Evolutionary conservation across 257 asterid genomes (phyloP), one percentile per base, ranked within the genome.

Genomic region (Linderniella brevidens): DNA sequence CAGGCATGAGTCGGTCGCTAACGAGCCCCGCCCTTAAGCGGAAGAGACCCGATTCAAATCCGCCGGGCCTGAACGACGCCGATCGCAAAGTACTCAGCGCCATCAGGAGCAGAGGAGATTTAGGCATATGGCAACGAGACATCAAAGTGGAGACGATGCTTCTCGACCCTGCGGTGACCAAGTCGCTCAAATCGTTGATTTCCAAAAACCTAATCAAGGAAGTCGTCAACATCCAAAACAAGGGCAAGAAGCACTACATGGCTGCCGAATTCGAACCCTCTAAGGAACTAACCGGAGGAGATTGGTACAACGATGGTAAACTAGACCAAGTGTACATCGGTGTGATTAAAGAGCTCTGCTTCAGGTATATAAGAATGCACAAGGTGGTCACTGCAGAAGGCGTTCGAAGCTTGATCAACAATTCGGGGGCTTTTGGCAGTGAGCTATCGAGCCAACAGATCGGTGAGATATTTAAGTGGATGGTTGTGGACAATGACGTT

Each of bases 271-370:
- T 68, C 18, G 80, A 75, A 54, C 86, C 96, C 10, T 78, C 83
- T 0, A 70, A 60, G 55, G 92, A 78, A 59, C 50, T 86, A 1
- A 73, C 57, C 0, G 94, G 96, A 18, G 94, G 92, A 16, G 70
- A 53, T 0, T 78, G 82, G 75, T 86, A 81, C 8, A 15, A 3
- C 0, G 62, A 74, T 0, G 94, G 92, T 46, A 52, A 55, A 13
- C 80, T 82, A 44, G 79, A 79, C 64, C 51, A 36, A 18, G 72
- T 41, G 17, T 58, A 72, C 45, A 65, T 80, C 1, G 11, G 41
- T 0, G 12, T 1, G 8, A 63, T 80, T 17, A 64, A 57, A 48
- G 19, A 9, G 9, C 0, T 60, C 0, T 72, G 80, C 74, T 41
- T 54, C 0, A 54, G 39, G 50, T 35, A 37, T 49, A 39, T 84